A percentile compares a stretch with the other conserved stretches of the same genome.
phyloP scores from a whole-genome alignment of 2,329 filamentous ascomycete species.

The Madurella fahalii region DNA sequence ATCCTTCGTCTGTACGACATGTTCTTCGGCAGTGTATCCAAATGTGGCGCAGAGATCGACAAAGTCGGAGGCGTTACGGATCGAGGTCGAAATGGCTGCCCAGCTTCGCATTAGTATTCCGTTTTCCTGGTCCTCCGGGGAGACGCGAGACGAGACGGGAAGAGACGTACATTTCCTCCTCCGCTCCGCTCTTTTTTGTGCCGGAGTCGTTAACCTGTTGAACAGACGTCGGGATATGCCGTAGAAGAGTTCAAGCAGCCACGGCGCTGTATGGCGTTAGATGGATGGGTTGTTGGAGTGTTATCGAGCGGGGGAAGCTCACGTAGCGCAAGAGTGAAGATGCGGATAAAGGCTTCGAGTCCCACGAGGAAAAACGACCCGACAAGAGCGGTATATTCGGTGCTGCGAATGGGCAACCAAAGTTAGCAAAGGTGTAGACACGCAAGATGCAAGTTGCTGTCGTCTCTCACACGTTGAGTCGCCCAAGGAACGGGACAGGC shows the following conservation, averaged over 20 bases:
- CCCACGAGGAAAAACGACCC: constrained; percentile 78
- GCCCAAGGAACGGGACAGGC: constrained; percentile 51
- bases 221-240: constrained; percentile 76
- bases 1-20: constrained; percentile 90
- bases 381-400: constrained; percentile 83
- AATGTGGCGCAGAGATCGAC: constrained; percentile 87
- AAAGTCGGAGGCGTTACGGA: constrained; percentile 87
- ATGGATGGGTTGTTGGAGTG: not conserved
- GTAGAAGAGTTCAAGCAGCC: constrained; percentile 80
- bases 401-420: constrained; percentile 41
- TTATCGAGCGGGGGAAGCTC: constrained; percentile 32
- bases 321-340: constrained; percentile 87
- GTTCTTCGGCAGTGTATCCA: constrained; percentile 92
- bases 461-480: constrained; percentile 46
- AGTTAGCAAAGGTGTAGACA: not conserved
- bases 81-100: constrained; percentile 63
- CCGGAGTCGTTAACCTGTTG: constrained; percentile 69
- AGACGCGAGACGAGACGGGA: not conserved
- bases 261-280: constrained; percentile 53
- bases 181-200: constrained; percentile 62
- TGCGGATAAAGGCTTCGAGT: constrained; percentile 76
- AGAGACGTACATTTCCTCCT: constrained; percentile 59
- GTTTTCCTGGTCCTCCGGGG: not conserved
- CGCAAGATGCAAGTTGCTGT: constrained; percentile 8
- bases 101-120: not conserved